A percentile compares a stretch with the other conserved stretches of the same genome.
Conservation (phyloP, 768 basidiomycete species). For the Lenzites betulinus region DNA sequence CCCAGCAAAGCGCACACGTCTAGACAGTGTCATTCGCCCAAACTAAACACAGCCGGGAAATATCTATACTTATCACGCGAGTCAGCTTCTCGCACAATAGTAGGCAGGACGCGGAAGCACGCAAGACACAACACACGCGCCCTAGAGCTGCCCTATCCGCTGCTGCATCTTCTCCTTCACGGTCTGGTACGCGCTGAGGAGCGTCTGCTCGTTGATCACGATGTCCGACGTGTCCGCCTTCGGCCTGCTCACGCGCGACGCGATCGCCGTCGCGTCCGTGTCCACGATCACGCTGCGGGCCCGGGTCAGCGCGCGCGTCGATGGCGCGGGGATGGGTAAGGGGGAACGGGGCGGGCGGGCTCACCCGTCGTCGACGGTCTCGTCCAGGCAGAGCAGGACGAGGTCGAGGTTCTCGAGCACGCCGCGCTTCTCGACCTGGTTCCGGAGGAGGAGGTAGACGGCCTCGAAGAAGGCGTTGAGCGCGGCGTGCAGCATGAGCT, state of each 20-base stretch:
- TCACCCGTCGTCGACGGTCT: slow-evolving; percentile 98
- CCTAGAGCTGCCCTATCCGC: slow-evolving; percentile 74
- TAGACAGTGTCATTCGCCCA: too few species aligned
- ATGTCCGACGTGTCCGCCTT: slow-evolving; percentile 94
- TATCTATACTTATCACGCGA: neutral
- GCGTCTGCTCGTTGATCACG: slow-evolving; percentile 97
- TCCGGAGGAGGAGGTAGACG: slow-evolving; percentile 79
- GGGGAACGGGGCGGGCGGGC: too few species aligned
- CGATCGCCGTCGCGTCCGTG: slow-evolving; percentile 95
- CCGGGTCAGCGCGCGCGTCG: neutral
- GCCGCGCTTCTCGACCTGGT: slow-evolving; percentile 92
- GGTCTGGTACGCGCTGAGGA: slow-evolving; percentile 90
- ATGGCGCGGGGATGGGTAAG: neutral
- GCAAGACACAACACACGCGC: slow-evolving; percentile 15
- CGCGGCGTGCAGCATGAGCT: slow-evolving; percentile 91
- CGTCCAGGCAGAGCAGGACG: slow-evolving; percentile 90
- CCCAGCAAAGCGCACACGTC: too few species aligned
- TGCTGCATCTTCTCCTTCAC: slow-evolving; percentile 85
- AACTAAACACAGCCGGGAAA: neutral
- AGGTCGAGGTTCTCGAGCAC: slow-evolving; percentile 94
- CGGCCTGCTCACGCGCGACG: slow-evolving; percentile 89
- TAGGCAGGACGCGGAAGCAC: neutral
- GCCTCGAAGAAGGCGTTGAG: slow-evolving; percentile 87
- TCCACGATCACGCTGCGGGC: slow-evolving; percentile 85
- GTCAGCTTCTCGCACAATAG: neutral